Base-by-base conservation (phyloP, 2,329 filamentous ascomycete species). In the Alternaria viburni region DNA sequence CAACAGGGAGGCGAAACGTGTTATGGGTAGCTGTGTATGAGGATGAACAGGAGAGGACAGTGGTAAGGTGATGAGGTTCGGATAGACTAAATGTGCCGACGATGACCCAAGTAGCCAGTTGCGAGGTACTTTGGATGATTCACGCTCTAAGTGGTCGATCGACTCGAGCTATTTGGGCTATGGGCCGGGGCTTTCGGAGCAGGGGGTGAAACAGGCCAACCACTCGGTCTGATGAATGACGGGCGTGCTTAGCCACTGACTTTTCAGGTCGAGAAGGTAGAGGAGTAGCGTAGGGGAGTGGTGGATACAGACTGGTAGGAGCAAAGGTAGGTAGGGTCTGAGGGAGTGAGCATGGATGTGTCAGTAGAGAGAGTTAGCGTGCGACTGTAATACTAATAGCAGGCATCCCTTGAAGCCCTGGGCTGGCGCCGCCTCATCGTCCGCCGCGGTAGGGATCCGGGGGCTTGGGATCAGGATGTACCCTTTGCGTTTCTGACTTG, bases 141-240 rank as follows among this genome's bases (percentile, higher is more conserved):
- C 64, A 70, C 60, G 66, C 67, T 77, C 62, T 79, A 61, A 80
- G 71, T 81, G 78, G 79, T 78, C 72, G 77, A 65, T 67, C 60
- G 67, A 69, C 64, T 69, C 56, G 70, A 76, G 76, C 79, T 80
- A 79, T 75, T 77, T 75, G 76, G 60, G 69, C 71, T 69, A 72
- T 66, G 69, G 65, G 70, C 65, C 77, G 77, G 77, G 68, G 65
- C 66, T 62, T 56, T 59, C 45, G 55, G 62, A 50, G 56, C 62
- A 65, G 76, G 78, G 72, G 60, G 64, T 81, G 78, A 80, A 79
- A 80, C 77, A 77, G 67, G 70, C 69, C 71, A 71, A 72, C 77
- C 77, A 79, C 79, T 79, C 66, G 70, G 64, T 77, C 69, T 58
- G 65, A 56, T 71, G 63, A 70, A 72, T 67, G 68, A 69, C 67